Evolutionary conservation across 495 filamentous ascomycete genomes (phyloP).

Genomic region (Penicillium egyptiacum): DNA sequence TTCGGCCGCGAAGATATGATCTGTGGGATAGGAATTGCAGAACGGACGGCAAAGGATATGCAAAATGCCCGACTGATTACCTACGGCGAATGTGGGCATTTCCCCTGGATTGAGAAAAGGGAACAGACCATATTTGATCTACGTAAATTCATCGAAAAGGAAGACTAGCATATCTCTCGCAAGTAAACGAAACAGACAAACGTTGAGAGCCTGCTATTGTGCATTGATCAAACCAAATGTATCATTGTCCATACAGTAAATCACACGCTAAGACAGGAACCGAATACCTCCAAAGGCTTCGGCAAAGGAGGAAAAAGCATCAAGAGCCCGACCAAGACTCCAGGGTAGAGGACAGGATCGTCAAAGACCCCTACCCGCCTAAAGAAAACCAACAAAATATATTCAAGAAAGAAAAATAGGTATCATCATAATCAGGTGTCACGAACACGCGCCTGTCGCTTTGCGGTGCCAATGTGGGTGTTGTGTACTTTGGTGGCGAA

Average conservation of each 20-base stretch:
- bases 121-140: conserved; percentile 19
- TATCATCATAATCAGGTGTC: conserved; percentile 43
- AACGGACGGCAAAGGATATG: conserved; percentile 12
- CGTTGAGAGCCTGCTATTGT: conserved; percentile 14
- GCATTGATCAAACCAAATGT: conserved; percentile 23
- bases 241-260: conserved; percentile 22
- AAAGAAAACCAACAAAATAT: conserved; percentile 21
- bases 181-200: conserved; percentile 2
- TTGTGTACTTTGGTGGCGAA: conserved; percentile 96
- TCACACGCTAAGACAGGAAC: conserved; percentile 22
- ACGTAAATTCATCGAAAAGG: conserved; percentile 14
- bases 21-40: conserved; percentile 18
- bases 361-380: conserved; percentile 29
- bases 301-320: conserved; percentile 10
- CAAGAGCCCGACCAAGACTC: conserved; percentile 26
- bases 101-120: conserved; percentile 26
- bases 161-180: conserved; percentile 1
- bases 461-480: conserved; percentile 85
- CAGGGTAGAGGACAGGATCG: conserved; percentile 37
- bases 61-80: conserved; percentile 4
- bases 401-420: conserved; percentile 25
- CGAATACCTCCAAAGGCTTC: conserved; percentile 18
- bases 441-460: conserved; percentile 65
- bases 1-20: conserved; percentile 22
- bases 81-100: conserved; percentile 27